These are phyloP conservation scores for Fistulinella cinereoalba DNA, from an alignment of 1,284 basidiomycete genomes.

Conservation along the genomic window DNA sequence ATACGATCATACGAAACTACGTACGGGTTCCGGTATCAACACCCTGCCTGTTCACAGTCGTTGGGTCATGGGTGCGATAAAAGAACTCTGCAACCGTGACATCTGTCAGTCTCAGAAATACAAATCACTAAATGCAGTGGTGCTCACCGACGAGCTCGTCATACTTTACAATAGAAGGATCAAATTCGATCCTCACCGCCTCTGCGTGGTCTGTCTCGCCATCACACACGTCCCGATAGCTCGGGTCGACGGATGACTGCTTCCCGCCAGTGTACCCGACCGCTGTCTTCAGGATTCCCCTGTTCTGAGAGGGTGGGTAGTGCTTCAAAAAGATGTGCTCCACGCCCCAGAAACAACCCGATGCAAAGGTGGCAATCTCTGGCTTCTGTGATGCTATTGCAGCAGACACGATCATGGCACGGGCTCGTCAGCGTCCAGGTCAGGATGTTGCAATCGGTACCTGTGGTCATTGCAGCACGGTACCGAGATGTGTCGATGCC, in stretches of 20 bases:
- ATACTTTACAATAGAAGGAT: slow-evolving; percentile 75
- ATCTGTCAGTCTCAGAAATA: not conserved
- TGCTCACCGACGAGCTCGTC: slow-evolving; percentile 76
- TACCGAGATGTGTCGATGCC: slow-evolving; percentile 26
- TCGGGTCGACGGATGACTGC: slow-evolving; percentile 50
- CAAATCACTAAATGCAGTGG: not conserved
- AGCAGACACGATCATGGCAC: not conserved
- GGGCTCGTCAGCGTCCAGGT: not conserved
- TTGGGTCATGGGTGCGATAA: slow-evolving; percentile 94
- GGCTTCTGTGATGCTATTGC: slow-evolving; percentile 26
- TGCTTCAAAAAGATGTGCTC: slow-evolving; percentile 86
- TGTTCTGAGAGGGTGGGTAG: slow-evolving; percentile 64
- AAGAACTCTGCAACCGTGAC: slow-evolving; percentile 72
- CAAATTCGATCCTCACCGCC: slow-evolving; percentile 83
- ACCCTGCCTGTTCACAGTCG: slow-evolving; percentile 78
- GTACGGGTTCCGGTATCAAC: slow-evolving; percentile 74
- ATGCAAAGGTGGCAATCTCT: slow-evolving; percentile 77
- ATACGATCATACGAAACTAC: slow-evolving; percentile 23
- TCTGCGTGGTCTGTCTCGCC: slow-evolving; percentile 90
- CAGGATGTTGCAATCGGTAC: slow-evolving; percentile 11
- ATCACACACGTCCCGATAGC: slow-evolving; percentile 77
- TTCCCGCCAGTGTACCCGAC: slow-evolving; percentile 85
- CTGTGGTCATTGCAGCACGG: slow-evolving; percentile 29
- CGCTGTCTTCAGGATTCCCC: slow-evolving; percentile 65
- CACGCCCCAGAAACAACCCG: slow-evolving; percentile 83